These are phyloP conservation scores for Candida sonorensis DNA, from an alignment of 805 yeast species.

Conservation along the genomic window DNA sequence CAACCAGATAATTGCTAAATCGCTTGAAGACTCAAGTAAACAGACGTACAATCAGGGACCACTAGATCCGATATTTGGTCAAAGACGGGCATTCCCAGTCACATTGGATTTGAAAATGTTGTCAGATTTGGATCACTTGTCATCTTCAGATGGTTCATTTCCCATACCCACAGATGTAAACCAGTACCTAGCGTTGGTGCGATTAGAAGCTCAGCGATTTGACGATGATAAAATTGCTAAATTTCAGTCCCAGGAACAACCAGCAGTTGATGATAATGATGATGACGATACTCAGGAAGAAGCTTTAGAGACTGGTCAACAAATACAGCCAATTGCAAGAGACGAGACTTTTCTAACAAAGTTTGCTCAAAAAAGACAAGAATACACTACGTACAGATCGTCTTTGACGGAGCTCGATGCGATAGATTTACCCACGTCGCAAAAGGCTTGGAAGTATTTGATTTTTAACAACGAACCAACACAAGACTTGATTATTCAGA, in stretches of 20 bases:
- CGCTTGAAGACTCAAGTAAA: background rate
- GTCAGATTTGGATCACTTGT: too few relatives aligned
- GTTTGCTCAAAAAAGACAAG: conserved; percentile 8
- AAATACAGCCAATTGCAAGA: too few relatives aligned
- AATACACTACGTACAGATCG: conserved; percentile 14
- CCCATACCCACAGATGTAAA: too few relatives aligned
- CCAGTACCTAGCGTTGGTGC: conserved; percentile 28
- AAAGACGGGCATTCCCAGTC: conserved; percentile 29
- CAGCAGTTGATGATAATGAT: background rate
- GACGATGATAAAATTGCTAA: conserved; percentile 5
- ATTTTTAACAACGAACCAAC: conserved; percentile 30
- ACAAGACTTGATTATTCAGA: conserved; percentile 20
- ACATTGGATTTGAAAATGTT: conserved; percentile 15
- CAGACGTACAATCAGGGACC: conserved; percentile 23
- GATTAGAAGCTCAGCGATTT: conserved; percentile 23
- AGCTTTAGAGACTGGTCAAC: conserved; percentile 14
- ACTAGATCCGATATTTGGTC: conserved; percentile 30
- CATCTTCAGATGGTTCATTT: too few relatives aligned
- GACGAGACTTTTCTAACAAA: too few relatives aligned
- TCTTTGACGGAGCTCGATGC: conserved; percentile 21
- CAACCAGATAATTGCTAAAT: background rate
- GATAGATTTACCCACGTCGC: conserved; percentile 30
- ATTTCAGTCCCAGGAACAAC: conserved; percentile 1
- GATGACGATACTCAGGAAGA: conserved; percentile 3
- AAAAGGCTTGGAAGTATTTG: conserved; percentile 36